Percentiles rank a stretch among this genome's conserved stretches.
Conservation (phyloP, 2,329 filamentous ascomycete species). For the Incumbomyces lentus region DNA sequence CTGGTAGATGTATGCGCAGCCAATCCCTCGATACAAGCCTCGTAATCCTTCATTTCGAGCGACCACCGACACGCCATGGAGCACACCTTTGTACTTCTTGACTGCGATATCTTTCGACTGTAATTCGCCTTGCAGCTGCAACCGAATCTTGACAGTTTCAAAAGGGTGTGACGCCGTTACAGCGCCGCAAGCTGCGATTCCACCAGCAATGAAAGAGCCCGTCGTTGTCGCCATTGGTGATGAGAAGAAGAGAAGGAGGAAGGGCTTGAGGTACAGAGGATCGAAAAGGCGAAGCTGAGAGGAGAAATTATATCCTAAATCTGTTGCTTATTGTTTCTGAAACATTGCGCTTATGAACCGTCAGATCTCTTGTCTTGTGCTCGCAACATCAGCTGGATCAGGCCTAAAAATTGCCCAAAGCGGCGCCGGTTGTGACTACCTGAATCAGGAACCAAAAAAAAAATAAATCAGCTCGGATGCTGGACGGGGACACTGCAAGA, state of each 20-base stretch:
- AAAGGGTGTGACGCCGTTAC: conserved; percentile 97
- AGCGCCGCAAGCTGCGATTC: conserved; percentile 91
- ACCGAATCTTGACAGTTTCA: conserved; percentile 97
- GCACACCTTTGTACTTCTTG: conserved; percentile 78
- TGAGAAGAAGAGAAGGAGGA: not conserved
- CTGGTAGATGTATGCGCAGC: conserved; percentile 92
- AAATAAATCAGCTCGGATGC: too few species aligned
- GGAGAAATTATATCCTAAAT: too few species aligned
- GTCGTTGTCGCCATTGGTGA: conserved; percentile 18
- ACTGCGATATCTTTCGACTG: conserved; percentile 76
- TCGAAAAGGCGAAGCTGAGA: too few species aligned
- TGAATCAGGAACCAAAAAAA: too few species aligned
- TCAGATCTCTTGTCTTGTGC: too few species aligned
- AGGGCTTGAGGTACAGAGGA: too few species aligned
- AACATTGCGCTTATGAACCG: not conserved
- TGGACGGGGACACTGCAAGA: too few species aligned
- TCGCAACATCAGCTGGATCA: too few species aligned
- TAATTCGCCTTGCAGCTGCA: conserved; percentile 94
- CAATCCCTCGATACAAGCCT: conserved; percentile 80
- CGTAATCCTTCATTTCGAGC: conserved; percentile 76
- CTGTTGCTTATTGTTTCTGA: not conserved
- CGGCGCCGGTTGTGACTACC: too few species aligned
- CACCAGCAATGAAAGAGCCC: conserved; percentile 86
- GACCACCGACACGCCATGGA: conserved; percentile 86
- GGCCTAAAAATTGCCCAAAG: too few species aligned